Evolutionary conservation across 208 protist genomes (phyloP), one percentile per base, ranked within the genome.

Genomic region (Trypanosoma platydactyli): DNA sequence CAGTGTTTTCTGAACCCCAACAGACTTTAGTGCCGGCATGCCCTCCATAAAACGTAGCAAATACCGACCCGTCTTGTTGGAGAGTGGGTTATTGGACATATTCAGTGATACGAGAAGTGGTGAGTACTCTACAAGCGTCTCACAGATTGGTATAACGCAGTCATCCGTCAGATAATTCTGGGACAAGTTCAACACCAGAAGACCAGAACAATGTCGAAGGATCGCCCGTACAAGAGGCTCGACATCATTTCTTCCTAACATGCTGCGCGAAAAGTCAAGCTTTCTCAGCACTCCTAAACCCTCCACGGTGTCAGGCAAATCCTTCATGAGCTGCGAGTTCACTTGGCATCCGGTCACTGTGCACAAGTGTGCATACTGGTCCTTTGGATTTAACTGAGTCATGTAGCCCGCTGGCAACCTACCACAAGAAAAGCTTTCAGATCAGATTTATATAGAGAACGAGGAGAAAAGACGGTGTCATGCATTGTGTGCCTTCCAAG

Each of bases 91-190:
- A 41, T 74, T 56, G 20, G 68, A 74, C 9, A 74, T 27, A 46
- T 74, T 53, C 1, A 74, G 53, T 2, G 51, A 62, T 2, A 58
- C 53, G 27, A 74, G 60, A 38, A 20, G 27, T 22, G 25, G 59
- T 20, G 58, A 68, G 24, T 64, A 15, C 33, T 45, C 66, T 20
- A 56, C 40, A 16, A 71, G 57, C 18, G 66, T 59, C 35, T 71
- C 66, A 51, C 66, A 71, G 49, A 71, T 58, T 30, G 24, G 16
- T 20, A 71, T 46, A 22, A 62, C 53, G 46, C 55, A 64, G 35
- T 62, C 52, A 58, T 74, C 62, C 5, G 68, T 68, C 0, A 74
- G 49, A 29, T 74, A 74, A 33, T 74, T 74, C n/a, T 74, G 60
- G 1, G 68, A 66, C 12, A 74, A 48, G 46, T 74, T 74, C 9